Evolutionary conservation across 1,284 basidiomycete species (phyloP), one percentile per base, ranked within the genome.

Genomic region (Schizopora paradoxa): DNA sequence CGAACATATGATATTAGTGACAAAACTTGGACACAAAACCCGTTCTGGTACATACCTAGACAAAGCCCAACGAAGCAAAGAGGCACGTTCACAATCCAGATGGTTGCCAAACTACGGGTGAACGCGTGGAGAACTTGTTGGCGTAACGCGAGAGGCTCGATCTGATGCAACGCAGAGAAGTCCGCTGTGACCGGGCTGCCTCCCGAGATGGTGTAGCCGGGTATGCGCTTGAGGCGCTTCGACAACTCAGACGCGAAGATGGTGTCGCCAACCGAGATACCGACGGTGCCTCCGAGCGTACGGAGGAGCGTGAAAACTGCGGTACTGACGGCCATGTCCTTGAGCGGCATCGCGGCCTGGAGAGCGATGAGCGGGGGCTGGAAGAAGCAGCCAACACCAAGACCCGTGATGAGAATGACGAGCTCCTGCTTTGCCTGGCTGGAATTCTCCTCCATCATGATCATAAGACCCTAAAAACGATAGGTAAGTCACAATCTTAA

Each of bases 281-380:
- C 64, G 25, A 65, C 57, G 1, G 66, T 65, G 0, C 64, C 64
- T 7, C 61, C 60, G 4, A 66, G 45, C 3, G 59, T 60, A 5
- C 60, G 55, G 26, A 68, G 32, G 6, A 72, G 57, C 27, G 65
- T 46, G 11, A 61, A 54, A 1, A 59, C 59, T 0, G 67, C 63
- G 6, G 68, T 72, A 6, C 65, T 54, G 0, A 64, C 67, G 6
- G 52, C 82, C 63, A 70, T 69, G 43, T 73, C 69, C 23, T 62
- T 63, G 5, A 67, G 21, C n/a, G 72, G 73, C 67, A 74, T 73
- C 6, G 68, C 61, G 11, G 66, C 67, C 48, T 73, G 72, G 5
- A 73, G 26, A n/a, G 54, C 61, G 33, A 70, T 57, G 6, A 68
- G 49, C 1, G 65, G 66, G 4, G 52, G 49, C 54, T 66, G 43